Evolutionary conservation across 371 early-diverging fungal species (phyloP).

Genomic region (Mucor racemosus): DNA sequence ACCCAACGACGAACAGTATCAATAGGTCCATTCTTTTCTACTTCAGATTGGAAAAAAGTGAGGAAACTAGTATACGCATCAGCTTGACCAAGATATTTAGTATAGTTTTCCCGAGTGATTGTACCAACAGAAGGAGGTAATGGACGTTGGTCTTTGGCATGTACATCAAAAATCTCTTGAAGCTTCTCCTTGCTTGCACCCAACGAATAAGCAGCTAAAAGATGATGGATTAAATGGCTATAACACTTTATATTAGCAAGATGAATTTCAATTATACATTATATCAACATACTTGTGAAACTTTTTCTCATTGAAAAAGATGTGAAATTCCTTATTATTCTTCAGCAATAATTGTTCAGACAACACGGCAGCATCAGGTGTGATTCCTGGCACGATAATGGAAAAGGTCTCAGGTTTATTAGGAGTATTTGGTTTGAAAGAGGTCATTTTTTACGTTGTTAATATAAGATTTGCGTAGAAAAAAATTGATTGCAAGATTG

Average conservation of each 20-base stretch:
- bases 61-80: constrained; percentile 54
- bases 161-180: constrained; percentile 53
- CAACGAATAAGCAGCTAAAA: constrained; percentile 60
- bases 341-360: constrained; percentile 41
- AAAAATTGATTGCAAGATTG: neutral
- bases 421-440: constrained; percentile 18
- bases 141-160: constrained; percentile 43
- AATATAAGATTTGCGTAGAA: constrained; percentile 4
- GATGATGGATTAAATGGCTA: constrained; percentile 60
- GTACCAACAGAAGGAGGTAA: constrained; percentile 31
- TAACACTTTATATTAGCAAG: neutral
- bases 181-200: constrained; percentile 57
- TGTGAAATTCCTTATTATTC: constrained; percentile 43
- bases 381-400: constrained; percentile 48
- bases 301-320: constrained; percentile 48
- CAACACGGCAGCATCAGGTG: constrained; percentile 29
- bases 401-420: constrained; percentile 22
- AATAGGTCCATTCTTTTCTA: constrained; percentile 47
- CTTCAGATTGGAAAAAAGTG: constrained; percentile 51
- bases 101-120: constrained; percentile 49
- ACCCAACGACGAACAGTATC: constrained; percentile 55
- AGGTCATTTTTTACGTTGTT: constrained; percentile 8
- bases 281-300: constrained; percentile 49
- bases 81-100: constrained; percentile 43
- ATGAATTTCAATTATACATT: neutral